These are phyloP conservation scores for Sindora glabra DNA, from an alignment of 306 rosid genomes.

Conservation along the genomic window DNA sequence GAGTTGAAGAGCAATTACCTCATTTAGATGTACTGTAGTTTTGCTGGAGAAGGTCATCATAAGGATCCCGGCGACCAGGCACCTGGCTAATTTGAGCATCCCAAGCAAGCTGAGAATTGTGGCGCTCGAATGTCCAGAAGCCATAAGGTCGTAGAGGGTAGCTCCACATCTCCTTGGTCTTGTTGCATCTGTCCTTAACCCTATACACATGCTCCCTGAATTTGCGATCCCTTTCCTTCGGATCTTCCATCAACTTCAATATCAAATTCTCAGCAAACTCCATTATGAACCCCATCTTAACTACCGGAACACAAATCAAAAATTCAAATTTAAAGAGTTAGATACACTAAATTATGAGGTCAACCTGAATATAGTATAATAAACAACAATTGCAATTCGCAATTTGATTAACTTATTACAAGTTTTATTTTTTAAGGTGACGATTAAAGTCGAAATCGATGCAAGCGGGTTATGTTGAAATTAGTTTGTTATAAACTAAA, in stretches of 20 bases:
- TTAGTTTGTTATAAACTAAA: too few relatives aligned
- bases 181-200: conserved; percentile 41
- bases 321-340: neutral
- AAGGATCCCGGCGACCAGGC: conserved; percentile 82
- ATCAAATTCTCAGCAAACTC: conserved; percentile 88
- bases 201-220: conserved; percentile 59
- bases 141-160: conserved; percentile 83
- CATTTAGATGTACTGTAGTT: conserved; percentile 29
- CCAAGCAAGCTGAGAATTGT: conserved; percentile 80
- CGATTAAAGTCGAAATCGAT: too few relatives aligned
- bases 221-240: conserved; percentile 80
- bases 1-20: conserved; percentile 13
- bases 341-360: conserved; percentile 3
- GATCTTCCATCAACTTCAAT: conserved; percentile 83
- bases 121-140: conserved; percentile 96
- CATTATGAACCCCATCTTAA: conserved; percentile 71
- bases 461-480: conserved; percentile 30
- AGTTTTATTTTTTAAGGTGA: too few relatives aligned
- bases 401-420: too few relatives aligned
- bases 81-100: conserved; percentile 92
- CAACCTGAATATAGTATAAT: neutral
- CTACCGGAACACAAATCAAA: conserved; percentile 11
- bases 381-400: neutral
- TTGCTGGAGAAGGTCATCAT: conserved; percentile 70
- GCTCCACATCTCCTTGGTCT: conserved; percentile 93